Evolutionary conservation across 306 rosid genomes (phyloP), one percentile per base, ranked within the genome.

Genomic region (Aeschynomene evenia): DNA sequence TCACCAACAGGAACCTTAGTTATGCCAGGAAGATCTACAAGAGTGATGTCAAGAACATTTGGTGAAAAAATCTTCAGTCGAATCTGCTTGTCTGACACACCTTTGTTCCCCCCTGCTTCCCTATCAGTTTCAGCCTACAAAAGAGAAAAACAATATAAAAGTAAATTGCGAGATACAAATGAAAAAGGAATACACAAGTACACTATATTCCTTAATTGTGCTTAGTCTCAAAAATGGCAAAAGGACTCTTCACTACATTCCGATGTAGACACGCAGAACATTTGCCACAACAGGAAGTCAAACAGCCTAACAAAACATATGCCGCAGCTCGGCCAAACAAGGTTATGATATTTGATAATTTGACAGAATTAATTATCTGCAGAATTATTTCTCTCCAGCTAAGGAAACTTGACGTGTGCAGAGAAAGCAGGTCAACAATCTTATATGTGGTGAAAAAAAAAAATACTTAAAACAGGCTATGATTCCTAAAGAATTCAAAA

Each of bases 1-100:
- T 94, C 99, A 58, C 97, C 99, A 72, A 94, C 97, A 55, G 99
- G 99, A 79, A 91, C 99, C 87, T 94, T 94, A 0, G 99, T 94
- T 72, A 94, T 83, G 49, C 99, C 99, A 22, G 99, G 99, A 33
- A 94, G 89, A 89, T 94, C 99, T 61, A 94, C 99, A 61, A 94
- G 88, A 15, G 99, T 94, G 67, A 94, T 94, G 79, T 94, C 99
- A 53, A 94, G 96, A 74, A 94, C 99, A 83, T 87, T 91, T 2
- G 99, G 99, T 33, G 99, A 95, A 77, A 88, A 91, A 66, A 95
- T 95, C 85, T 89, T 95, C 77, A 95, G 81, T 59, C 99, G 97
- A 62, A 95, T 95, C 87, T 95, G 99, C 81, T 86, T 95, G 84
- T 95, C 99, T 48, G 99, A 85, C 74, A 95, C 99, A 39, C 99